Conservation (phyloP, 73 alveolate genomes). For the Stentor roeselii region DNA sequence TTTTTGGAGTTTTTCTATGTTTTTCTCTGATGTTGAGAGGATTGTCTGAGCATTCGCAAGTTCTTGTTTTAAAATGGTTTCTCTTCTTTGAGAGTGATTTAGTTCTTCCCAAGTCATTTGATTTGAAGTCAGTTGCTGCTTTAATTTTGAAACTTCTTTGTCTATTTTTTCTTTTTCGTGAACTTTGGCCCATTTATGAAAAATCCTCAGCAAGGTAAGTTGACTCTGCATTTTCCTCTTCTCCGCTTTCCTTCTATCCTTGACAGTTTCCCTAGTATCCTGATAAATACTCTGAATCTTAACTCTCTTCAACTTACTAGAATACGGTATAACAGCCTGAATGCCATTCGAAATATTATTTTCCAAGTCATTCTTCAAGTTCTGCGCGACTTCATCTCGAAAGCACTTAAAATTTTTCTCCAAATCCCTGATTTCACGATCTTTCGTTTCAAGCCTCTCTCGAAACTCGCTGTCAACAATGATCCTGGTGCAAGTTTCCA, state of each 20-base stretch:
- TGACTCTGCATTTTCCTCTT: not conserved
- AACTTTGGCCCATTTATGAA: not conserved
- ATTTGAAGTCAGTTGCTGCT: slow-evolving; percentile 77
- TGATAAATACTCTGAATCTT: not conserved
- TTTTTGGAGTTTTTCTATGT: slow-evolving; percentile 73
- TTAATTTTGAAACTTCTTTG: slow-evolving; percentile 71
- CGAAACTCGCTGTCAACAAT: not conserved
- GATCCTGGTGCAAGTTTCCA: not conserved
- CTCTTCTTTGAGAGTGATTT: slow-evolving; percentile 87
- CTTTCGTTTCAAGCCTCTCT: not conserved
- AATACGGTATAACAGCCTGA: not conserved
- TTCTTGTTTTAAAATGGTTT: slow-evolving; percentile 81
- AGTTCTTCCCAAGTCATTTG: slow-evolving; percentile 86
- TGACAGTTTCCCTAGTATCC: not conserved
- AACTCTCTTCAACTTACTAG: not conserved
- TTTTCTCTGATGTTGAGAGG: slow-evolving; percentile 85
- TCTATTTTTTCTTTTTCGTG: slow-evolving; percentile 56
- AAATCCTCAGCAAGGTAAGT: not conserved
- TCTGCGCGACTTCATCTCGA: slow-evolving; percentile 7
- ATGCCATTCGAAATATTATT: not conserved
- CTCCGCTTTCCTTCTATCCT: not conserved
- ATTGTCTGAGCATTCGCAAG: slow-evolving; percentile 77
- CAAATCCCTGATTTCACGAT: not conserved
- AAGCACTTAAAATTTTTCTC: not conserved
- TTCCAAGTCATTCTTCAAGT: not conserved